Evolutionary conservation across 306 rosid genomes (phyloP), one percentile per base, ranked within the genome.

Genomic region (Purshia tridentata): DNA sequence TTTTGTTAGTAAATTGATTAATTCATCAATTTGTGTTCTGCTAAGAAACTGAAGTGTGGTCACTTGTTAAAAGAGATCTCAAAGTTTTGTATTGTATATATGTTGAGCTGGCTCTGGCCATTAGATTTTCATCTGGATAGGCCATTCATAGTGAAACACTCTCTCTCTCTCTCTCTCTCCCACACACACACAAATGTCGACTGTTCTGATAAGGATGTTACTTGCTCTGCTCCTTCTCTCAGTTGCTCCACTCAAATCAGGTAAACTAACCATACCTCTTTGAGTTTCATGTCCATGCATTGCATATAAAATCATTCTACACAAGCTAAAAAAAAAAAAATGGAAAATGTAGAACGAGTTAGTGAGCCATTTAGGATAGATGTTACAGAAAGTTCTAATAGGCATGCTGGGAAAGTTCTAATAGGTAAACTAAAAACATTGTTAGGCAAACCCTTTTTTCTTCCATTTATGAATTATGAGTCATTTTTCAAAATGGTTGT

Each of bases 171-270:
- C 58, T 44, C 64, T 9, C n/a, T 51, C 73, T 58, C 81, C 72
- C n/a, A n/a, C n/a, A n/a, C n/a, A n/a, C n/a, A n/a, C n/a, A n/a
- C n/a, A n/a, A n/a, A n/a, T n/a, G n/a, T n/a, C n/a, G n/a, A 57
- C 84, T 45, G 76, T 79, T 71, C 54, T 51, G 76, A 58, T 69
- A 45, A 82, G 78, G 70, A n/a, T 82, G 23, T 53, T 81, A 61
- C 70, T 83, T 53, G 72, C 84, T 64, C 79, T 87, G 81, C 89
- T 89, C 46, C 69, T 83, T 53, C 75, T 90, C 67, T 82, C 82
- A 48, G 66, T 70, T 37, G 73, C 79, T 80, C 57, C 81, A 22
- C 81, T 82, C 23, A 79, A 74, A 86, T 63, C 82, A 86, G 96
- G 97, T 89, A 84, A 83, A 15, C 19, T 12, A 5, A 15, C 44